A percentile compares a stretch with the other conserved stretches of the same genome.
Conservation (phyloP, 140 eudicot species). For the Ambrosia hybrid region DNA sequence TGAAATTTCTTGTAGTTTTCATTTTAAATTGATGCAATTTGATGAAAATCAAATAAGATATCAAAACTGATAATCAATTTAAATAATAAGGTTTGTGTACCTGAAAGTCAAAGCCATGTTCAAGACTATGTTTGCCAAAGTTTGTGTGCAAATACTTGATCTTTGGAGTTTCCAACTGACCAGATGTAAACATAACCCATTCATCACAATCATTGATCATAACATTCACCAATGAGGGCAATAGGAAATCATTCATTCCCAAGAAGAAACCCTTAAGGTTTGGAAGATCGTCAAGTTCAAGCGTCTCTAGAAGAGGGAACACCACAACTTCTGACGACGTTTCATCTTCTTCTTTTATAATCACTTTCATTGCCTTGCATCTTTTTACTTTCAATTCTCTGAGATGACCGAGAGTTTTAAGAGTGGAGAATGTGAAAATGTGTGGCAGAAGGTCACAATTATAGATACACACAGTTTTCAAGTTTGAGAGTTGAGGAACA, state of each 20-base stretch:
- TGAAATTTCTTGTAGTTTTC: background rate
- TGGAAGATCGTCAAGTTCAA: background rate
- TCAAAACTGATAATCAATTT: background rate
- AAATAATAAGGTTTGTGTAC: background rate
- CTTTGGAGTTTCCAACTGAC: constrained; percentile 1
- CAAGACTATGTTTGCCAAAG: background rate
- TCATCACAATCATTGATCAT: background rate
- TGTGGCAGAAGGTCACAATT: no score
- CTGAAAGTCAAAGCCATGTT: background rate
- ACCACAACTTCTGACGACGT: background rate
- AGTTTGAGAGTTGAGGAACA: no score
- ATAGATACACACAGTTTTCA: no score
- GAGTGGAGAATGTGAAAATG: no score
- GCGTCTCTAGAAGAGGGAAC: background rate
- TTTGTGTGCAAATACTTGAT: background rate
- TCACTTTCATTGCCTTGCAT: no score
- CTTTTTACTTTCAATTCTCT: no score
- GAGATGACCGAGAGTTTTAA: no score
- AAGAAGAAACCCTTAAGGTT: constrained; percentile 8
- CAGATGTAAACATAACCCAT: background rate
- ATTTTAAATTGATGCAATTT: background rate
- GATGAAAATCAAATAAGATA: background rate
- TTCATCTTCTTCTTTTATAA: background rate
- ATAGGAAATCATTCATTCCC: background rate
- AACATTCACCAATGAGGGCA: background rate